phyloP scores from a whole-genome alignment of 163 green algal genomes.

The Volvox carteri region DNA sequence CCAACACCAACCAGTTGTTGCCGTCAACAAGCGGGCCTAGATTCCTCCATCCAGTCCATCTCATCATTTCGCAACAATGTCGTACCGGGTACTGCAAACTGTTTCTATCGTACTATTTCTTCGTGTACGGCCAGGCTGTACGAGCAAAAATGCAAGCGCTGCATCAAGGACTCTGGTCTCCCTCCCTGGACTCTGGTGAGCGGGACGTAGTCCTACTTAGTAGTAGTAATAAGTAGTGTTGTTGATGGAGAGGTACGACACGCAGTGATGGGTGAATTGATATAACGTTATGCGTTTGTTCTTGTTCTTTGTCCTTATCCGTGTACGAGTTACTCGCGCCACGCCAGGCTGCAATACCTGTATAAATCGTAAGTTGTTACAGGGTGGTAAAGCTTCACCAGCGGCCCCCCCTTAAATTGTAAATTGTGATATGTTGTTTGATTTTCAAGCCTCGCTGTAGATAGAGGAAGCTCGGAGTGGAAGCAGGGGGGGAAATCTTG shows the following conservation, averaged over 20 bases:
- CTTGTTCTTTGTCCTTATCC: background rate
- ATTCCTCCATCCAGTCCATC: background rate
- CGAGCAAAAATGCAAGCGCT: constrained; percentile 51
- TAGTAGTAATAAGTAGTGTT: background rate
- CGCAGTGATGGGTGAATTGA: background rate
- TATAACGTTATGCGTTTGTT: background rate
- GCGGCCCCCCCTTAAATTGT: no score
- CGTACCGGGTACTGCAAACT: no score
- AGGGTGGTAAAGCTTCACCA: no score
- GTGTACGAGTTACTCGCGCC: background rate
- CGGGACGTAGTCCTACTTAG: background rate
- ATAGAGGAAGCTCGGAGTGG: no score
- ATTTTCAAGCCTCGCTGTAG: no score
- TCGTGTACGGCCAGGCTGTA: constrained; percentile 7
- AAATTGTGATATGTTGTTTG: no score
- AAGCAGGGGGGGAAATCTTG: no score
- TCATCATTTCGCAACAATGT: background rate
- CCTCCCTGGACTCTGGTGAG: constrained; percentile 32
- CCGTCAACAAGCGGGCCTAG: background rate
- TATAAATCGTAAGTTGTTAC: no score
- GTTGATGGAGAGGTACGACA: background rate
- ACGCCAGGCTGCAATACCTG: no score
- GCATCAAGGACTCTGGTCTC: background rate
- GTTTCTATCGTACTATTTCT: background rate
- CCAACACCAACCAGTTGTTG: background rate